These are phyloP conservation scores for Hypomyces perniciosus DNA, from an alignment of 2,329 filamentous ascomycete genomes.

Conservation along the genomic window DNA sequence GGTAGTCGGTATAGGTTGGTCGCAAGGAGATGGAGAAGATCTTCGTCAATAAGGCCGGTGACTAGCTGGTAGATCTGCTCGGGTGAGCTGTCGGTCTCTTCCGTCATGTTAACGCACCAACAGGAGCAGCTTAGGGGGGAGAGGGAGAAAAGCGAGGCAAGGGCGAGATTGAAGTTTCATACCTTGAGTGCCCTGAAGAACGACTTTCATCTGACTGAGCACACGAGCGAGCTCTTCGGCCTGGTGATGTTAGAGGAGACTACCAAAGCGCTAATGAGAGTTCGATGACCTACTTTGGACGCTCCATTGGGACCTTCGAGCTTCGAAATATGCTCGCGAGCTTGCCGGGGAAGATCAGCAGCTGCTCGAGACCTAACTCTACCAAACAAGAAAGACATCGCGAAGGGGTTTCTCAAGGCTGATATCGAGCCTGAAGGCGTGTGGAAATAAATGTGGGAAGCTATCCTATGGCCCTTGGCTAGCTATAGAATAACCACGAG, in stretches of 20 bases:
- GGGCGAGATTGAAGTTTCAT: constrained; percentile 17
- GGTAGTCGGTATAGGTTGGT: constrained; percentile 77
- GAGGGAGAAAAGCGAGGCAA: not conserved
- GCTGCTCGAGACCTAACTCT: constrained; percentile 46
- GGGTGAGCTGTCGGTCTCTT: constrained; percentile 79
- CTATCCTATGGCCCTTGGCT: constrained; percentile 2
- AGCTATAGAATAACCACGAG: not conserved
- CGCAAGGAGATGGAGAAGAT: constrained; percentile 79
- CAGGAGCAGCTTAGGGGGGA: constrained; percentile 1
- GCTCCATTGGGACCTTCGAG: constrained; percentile 44
- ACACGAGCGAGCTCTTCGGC: constrained; percentile 82
- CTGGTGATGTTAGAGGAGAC: constrained; percentile 38
- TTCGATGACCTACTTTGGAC: constrained; percentile 37
- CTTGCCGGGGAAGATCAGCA: constrained; percentile 50
- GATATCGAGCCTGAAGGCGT: not conserved
- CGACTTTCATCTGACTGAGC: constrained; percentile 83
- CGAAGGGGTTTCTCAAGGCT: not conserved
- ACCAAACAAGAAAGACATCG: constrained; percentile 53
- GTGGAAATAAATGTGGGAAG: not conserved
- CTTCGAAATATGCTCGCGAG: constrained; percentile 47
- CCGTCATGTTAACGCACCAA: constrained; percentile 10
- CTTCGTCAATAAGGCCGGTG: constrained; percentile 78
- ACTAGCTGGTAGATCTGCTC: constrained; percentile 86
- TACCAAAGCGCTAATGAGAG: not conserved
- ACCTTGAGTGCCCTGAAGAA: constrained; percentile 92